Base-by-base conservation (phyloP, 768 basidiomycete genomes). In the Termitomyces sp. region DNA sequence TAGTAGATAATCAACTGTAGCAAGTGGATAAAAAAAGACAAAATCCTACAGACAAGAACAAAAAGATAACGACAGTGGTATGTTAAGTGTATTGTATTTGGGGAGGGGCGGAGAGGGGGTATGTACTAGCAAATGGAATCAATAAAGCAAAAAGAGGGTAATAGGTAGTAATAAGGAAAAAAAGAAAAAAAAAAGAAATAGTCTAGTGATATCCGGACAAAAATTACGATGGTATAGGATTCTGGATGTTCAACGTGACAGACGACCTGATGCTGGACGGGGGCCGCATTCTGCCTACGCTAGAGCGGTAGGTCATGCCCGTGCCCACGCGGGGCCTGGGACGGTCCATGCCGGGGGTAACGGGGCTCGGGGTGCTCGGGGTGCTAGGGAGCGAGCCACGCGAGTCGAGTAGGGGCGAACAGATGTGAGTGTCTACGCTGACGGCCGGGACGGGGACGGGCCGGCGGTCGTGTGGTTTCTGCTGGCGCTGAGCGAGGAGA, bases 291-390 rank as follows among this genome's bases (percentile, higher is more conserved):
- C 51, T 27, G 0, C 8, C n/a, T 1, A 6, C 27, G 3, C 27
- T 44, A n/a, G 72, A 71, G 47, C 81, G 76, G 65, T 88, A 88
- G 39, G 75, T 71, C 86, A 88, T 88, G n/a, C 86, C 86, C 12
- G 86, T 85, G 6, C 86, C 86, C 11, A 81, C 87, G 31, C 87
- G 70, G 11, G 87, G 85, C 61, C 73, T 80, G 20, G 82, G 83
- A 16, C 75, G 71, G 4, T 54, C 61, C 6, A 6, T 15, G 24
- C 50, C 41, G 31, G 51, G 55, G 0, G 50, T 16, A 27, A 53
- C 22, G 3, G 55, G 48, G 36, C 30, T 44, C 20, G 55, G 56
- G 0, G 55, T 33, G 57, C 34, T 39, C 4, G 61, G 57, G 1
- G 60, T 74, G 1, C n/a, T 62, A 58, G 24, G 58, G 12, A 20